Evolutionary conservation across 1,139 yeast genomes (phyloP), one percentile per base, ranked within the genome.

Genomic region (Barnettozyma hawaiiensis): DNA sequence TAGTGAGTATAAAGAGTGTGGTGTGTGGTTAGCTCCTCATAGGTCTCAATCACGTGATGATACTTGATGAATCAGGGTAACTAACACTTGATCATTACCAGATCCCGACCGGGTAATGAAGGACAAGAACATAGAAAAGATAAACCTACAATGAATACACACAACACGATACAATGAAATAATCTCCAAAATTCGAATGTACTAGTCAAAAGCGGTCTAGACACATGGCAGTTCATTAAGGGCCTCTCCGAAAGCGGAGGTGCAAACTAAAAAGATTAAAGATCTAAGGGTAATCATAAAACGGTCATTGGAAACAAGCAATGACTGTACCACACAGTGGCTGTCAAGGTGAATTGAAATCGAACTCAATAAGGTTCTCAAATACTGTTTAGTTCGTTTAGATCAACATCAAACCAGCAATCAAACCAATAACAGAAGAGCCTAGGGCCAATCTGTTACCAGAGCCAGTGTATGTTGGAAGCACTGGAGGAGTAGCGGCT

Each of bases 391-490:
- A n/a, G 14, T n/a, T 20, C 15, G 14, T n/a, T 20, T 18, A 37
- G 27, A 33, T 16, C 28, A 39, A 39, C 32, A 39, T 19, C 23
- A 39, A 21, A 27, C 37, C 41, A 12, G 21, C 27, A 31, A 32
- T 11, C 33, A 26, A 32, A 7, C 21, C 35, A 10, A 31, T 11
- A 8, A 31, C 23, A 18, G 41, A 36, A 8, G 33, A 39, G 15
- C 41, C 41, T 24, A 39, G n/a, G 12, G 31, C 11, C 22, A 39
- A 15, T 27, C 16, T 39, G 24, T 19, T n/a, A 21, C 32, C 41
- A 27, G 41, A 35, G 27, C 37, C 41, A 14, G 39, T 14, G 39
- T 12, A 18, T 12, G 37, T 34, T 34, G 39, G 39, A 27, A 23
- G 12, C 19, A 39, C 23, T 10, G 37, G 12, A 12, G 33, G 16